phyloP scores from a whole-genome alignment of 2,329 filamentous ascomycete species.

The Fonsecaea monophora region DNA sequence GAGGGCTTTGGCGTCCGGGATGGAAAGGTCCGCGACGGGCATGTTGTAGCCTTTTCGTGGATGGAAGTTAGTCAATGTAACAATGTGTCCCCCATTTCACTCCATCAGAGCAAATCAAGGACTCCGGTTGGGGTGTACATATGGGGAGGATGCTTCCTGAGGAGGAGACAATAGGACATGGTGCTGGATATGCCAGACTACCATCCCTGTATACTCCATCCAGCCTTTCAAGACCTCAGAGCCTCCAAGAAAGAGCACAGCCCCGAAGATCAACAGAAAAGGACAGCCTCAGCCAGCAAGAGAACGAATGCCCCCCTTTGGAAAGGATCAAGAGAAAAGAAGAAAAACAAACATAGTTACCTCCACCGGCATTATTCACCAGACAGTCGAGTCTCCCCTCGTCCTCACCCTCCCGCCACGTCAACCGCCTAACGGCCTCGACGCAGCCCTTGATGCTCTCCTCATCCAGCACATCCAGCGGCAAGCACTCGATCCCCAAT shows the following conservation, averaged over 20 bases:
- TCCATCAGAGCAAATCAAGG: no score
- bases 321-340: not conserved
- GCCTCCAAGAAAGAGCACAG: not conserved
- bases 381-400: constrained; percentile 49
- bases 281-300: not conserved
- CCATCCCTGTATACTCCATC: not conserved
- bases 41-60: constrained; percentile 36
- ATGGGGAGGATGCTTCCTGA: not conserved
- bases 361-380: constrained; percentile 57
- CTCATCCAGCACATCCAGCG: constrained; percentile 29
- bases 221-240: not conserved
- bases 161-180: no score
- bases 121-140: no score
- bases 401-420: constrained; percentile 27
- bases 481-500: constrained; percentile 31
- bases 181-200: no score
- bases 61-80: constrained; percentile 20
- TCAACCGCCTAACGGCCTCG: constrained; percentile 24
- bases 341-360: constrained; percentile 19
- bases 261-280: not conserved
- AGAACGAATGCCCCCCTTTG: not conserved
- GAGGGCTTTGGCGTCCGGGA: constrained; percentile 44
- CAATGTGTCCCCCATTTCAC: no score
- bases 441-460: constrained; percentile 24
- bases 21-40: constrained; percentile 44